Evolutionary conservation across 2,329 filamentous ascomycete species (phyloP).

Genomic region (Xylaria sp.): DNA sequence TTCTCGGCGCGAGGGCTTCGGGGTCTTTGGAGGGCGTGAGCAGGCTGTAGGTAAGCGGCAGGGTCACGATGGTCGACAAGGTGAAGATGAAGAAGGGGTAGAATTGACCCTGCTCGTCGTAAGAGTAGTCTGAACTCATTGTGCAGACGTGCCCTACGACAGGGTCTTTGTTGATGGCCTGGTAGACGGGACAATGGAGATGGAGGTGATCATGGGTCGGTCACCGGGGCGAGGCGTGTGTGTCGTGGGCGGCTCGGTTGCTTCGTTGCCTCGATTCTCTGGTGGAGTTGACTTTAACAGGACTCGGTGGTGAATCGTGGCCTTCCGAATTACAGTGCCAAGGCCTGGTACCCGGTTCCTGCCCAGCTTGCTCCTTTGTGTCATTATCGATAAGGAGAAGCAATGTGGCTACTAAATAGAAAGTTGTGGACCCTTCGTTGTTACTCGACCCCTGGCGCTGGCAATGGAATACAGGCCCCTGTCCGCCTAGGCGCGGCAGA

Average conservation of each 20-base stretch:
- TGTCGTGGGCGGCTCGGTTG: constrained; percentile 16
- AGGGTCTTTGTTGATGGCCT: constrained; percentile 36
- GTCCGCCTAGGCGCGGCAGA: too few relatives aligned
- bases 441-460: background rate
- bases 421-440: background rate
- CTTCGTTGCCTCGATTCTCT: constrained; percentile 1
- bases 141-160: constrained; percentile 47
- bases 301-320: constrained; percentile 39
- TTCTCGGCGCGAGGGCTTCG: constrained; percentile 80
- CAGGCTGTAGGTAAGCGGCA: constrained; percentile 88
- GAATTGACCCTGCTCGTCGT: constrained; percentile 97
- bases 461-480: background rate
- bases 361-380: background rate
- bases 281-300: background rate
- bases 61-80: constrained; percentile 81
- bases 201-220: constrained; percentile 19
- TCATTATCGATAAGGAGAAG: constrained; percentile 36
- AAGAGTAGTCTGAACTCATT: constrained; percentile 96
- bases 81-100: constrained; percentile 99
- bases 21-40: constrained; percentile 78
- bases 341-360: constrained; percentile 7
- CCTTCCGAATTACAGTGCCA: constrained; percentile 35
- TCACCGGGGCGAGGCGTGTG: constrained; percentile 11
- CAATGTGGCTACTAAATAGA: constrained; percentile 28
- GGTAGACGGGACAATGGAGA: constrained; percentile 7